Evolutionary conservation across 768 basidiomycete genomes (phyloP).

Genomic region (Daedalea quercina): DNA sequence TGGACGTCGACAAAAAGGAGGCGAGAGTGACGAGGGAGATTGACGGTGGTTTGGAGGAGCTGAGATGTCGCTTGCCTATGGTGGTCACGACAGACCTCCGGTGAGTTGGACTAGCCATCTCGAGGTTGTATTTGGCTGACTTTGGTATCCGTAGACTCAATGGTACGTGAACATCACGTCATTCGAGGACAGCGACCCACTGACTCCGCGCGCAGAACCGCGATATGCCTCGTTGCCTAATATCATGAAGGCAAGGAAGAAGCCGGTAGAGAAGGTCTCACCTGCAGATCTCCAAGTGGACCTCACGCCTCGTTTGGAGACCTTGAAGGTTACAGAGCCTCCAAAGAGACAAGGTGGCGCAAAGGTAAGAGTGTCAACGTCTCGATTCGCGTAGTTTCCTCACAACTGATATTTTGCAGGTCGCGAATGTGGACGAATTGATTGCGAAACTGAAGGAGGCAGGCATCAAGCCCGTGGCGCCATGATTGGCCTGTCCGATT

Average conservation of each 20-base stretch:
- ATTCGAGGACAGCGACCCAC: background rate
- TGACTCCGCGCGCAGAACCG: conserved; percentile 51
- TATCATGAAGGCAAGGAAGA: conserved; percentile 99
- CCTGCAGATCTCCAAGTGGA: conserved; percentile 80
- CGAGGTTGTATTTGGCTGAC: background rate
- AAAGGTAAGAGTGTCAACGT: conserved; percentile 53
- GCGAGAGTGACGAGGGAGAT: conserved; percentile 83
- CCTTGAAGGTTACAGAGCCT: conserved; percentile 83
- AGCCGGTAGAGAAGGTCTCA: conserved; percentile 80
- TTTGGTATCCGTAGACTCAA: conserved; percentile 50
- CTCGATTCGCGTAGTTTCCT: background rate
- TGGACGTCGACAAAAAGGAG: conserved; percentile 56
- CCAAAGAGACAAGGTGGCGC: conserved; percentile 85
- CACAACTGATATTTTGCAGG: conserved; percentile 28
- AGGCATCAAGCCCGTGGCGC: conserved; percentile 38
- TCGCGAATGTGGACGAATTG: conserved; percentile 84
- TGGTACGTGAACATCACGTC: conserved; percentile 34
- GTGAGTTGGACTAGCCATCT: conserved; percentile 34
- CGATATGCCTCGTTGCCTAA: conserved; percentile 96
- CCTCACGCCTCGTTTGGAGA: conserved; percentile 77
- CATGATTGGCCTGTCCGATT: background rate
- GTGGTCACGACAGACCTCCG: conserved; percentile 91
- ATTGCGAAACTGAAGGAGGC: conserved; percentile 86
- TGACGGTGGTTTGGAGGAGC: conserved; percentile 87
- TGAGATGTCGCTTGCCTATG: conserved; percentile 73